Percentiles rank a stretch among this genome's conserved stretches.
phyloP scores from a whole-genome alignment of 108 stramenopile species.

The Cyclotella distinguenda region DNA sequence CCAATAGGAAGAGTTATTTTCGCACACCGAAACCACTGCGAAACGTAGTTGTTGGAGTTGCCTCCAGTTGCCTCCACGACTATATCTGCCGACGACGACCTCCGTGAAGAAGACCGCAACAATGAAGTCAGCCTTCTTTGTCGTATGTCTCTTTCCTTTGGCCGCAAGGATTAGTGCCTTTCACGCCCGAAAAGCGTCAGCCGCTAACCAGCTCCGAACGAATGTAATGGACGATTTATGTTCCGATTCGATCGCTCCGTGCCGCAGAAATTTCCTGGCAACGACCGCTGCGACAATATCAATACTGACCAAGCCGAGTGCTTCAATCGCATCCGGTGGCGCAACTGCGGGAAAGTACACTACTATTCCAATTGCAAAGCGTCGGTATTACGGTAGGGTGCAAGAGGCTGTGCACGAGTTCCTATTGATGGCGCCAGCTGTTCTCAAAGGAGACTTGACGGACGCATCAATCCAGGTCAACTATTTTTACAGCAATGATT shows the following conservation, averaged over 20 bases:
- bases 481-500: slow-evolving; percentile 57
- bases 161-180: too few relatives aligned
- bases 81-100: too few relatives aligned
- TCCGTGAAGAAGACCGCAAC: too few relatives aligned
- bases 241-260: neutral
- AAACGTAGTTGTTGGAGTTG: too few relatives aligned
- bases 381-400: slow-evolving; percentile 85
- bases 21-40: too few relatives aligned
- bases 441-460: slow-evolving; percentile 78
- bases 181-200: too few relatives aligned
- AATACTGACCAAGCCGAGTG: neutral
- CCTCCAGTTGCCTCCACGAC: too few relatives aligned
- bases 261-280: slow-evolving; percentile 19
- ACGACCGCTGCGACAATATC: slow-evolving; percentile 3
- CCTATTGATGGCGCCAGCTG: slow-evolving; percentile 68
- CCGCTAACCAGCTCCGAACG: neutral
- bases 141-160: too few relatives aligned
- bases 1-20: too few relatives aligned
- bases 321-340: slow-evolving; percentile 45
- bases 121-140: too few relatives aligned
- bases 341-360: slow-evolving; percentile 90
- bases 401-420: slow-evolving; percentile 82
- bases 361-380: slow-evolving; percentile 83
- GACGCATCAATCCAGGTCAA: slow-evolving; percentile 48
- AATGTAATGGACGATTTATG: neutral